Percentiles rank a stretch among this genome's conserved stretches.
These are phyloP conservation scores for Trichoderma virens DNA, from an alignment of 495 filamentous ascomycete species.

Conservation along the genomic window DNA sequence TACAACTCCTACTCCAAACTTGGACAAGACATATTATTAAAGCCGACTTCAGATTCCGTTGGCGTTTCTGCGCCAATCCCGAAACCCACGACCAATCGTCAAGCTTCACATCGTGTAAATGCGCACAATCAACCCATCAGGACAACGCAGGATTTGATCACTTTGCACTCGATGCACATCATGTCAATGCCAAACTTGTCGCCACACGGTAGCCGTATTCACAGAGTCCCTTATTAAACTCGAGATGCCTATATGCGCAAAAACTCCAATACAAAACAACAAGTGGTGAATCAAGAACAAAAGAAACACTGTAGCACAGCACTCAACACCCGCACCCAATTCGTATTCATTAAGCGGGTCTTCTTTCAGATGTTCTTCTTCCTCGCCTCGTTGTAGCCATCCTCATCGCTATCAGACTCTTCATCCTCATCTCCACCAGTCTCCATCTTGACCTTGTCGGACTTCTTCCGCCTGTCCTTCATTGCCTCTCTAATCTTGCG, in stretches of 20 bases:
- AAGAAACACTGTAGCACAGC: not conserved
- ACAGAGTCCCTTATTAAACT: no score
- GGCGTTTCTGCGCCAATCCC: no score
- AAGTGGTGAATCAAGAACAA: not conserved
- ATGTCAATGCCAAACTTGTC: no score
- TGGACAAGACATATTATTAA: no score
- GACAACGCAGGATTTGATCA: no score
- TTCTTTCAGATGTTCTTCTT: conserved; percentile 18
- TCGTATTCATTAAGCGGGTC: not conserved
- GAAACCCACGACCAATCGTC: no score
- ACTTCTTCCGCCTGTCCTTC: conserved; percentile 68
- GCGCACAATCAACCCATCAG: no score
- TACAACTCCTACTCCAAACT: no score
- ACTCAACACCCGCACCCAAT: not conserved
- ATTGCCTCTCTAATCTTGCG: conserved; percentile 81
- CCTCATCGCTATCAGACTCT: conserved; percentile 20
- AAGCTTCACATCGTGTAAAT: no score
- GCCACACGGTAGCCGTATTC: no score
- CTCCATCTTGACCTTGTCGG: conserved; percentile 43
- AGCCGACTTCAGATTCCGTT: no score
- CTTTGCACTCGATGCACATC: no score
- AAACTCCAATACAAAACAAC: not conserved
- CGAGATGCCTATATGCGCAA: not conserved
- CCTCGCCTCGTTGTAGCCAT: conserved; percentile 21
- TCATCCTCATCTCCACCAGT: conserved; percentile 19